phyloP scores from a whole-genome alignment of 2,329 filamentous ascomycete species.

The Lojkania enalia region DNA sequence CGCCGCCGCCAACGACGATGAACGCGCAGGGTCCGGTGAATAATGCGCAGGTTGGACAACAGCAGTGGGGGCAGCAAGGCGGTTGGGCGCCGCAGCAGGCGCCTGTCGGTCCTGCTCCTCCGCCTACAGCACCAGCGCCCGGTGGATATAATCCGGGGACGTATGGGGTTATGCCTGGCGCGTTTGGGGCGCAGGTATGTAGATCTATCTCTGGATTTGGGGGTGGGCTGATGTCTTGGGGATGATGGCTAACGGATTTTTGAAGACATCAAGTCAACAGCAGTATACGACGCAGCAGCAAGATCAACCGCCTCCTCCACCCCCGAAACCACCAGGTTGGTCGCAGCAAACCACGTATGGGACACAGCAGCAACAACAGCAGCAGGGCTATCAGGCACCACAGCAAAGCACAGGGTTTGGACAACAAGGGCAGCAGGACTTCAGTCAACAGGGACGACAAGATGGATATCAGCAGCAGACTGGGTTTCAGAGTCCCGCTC shows the following conservation, averaged over 20 bases:
- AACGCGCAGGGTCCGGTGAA: conserved; percentile 7
- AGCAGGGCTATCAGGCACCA: conserved; percentile 21
- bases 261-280: conserved; percentile 14
- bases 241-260: conserved; percentile 7
- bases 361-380: conserved; percentile 19
- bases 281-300: conserved; percentile 28
- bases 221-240: not conserved
- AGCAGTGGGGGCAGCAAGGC: conserved; percentile 26
- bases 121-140: conserved; percentile 17
- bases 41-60: conserved; percentile 2
- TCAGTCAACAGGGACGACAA: conserved; percentile 22
- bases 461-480: conserved; percentile 23
- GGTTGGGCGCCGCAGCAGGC: conserved; percentile 9
- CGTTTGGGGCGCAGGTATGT: no score
- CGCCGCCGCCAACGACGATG: conserved; percentile 24
- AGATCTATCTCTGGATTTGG: conserved; percentile 15
- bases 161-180: conserved; percentile 40
- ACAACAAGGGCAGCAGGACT: conserved; percentile 23
- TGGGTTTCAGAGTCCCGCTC: conserved; percentile 24
- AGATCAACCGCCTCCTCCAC: conserved; percentile 41
- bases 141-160: conserved; percentile 37
- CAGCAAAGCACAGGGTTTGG: conserved; percentile 24
- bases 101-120: no score
- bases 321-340: conserved; percentile 39
- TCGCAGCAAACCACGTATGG: conserved; percentile 16